Evolutionary conservation across 2,329 filamentous ascomycete genomes (phyloP), one percentile per base, ranked within the genome.

Genomic region (Talaromyces islandicus): DNA sequence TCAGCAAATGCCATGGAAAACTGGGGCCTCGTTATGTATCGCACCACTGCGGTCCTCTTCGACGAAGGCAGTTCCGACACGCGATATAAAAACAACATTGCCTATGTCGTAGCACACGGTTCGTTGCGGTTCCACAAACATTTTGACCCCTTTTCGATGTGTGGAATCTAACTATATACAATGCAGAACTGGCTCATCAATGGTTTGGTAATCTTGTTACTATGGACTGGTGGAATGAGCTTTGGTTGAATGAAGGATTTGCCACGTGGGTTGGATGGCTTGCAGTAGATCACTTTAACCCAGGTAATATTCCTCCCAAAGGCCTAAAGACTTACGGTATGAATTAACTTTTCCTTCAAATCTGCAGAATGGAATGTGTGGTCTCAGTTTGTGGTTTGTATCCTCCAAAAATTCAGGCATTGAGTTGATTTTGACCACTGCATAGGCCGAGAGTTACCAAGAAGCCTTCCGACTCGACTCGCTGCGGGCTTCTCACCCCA

Each of bases 221-320:
- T 6, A 96, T 96, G 92, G 91, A 96, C 74, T 96, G 92, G 91
- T 94, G 90, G 91, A 91, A 88, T 71, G 90, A 95, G 78, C 83
- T 94, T 46, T 96, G 92, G 92, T 83, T 96, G 57, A 96, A 96
- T 70, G 93, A 97, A 76, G 92, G 92, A 12, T 99, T 99, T 71
- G 94, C 94, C 48, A 99, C 94, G 3, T 97, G 93, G 93, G 93
- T 97, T 50, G 94, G 93, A 57, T 99, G 93, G 93, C 84, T 92
- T 63, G 92, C 92, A 10, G 86, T 92, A 61, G 91, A 97, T 71
- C 85, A 95, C 71, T 85, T 97, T 59, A 91, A 97, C 75, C 94
- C 94, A 3, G 81, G 82, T 84, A 75, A 64, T 75, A 65, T 24
- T 54, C 46, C 32, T n/a, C 17, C 1, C 7, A n/a, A 7, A 14